Evolutionary conservation across 2,329 filamentous ascomycete genomes (phyloP), one percentile per base, ranked within the genome.

Genomic region (Aulographum hederae): DNA sequence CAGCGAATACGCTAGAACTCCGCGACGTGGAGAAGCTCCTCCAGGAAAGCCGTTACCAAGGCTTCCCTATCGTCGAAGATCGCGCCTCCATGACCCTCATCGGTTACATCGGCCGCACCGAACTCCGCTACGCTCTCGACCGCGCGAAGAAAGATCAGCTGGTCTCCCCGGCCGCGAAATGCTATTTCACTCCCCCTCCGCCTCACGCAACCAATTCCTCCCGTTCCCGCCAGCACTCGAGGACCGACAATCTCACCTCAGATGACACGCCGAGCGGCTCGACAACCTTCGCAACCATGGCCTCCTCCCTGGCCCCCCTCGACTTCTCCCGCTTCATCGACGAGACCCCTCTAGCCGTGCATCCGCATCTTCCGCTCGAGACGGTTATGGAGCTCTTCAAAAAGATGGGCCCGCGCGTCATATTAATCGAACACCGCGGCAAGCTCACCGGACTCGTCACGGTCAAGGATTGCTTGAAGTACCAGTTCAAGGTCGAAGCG

Each of bases 341-440:
- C 49, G 67, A 75, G 6, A 92, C 85, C 0, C 89, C 89, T 0
- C 70, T 98, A 2, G 79, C 84, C 0, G 85, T 85, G 1, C 89
- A 98, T 47, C 89, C 89, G 1, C 73, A 82, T 2, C 69, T 95
- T 1, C 79, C 86, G 0, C 70, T 98, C 0, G 89, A 98, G 55
- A 98, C 89, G 0, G 86, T 92, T 19, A 94, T 98, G 84, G 89
- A 98, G 48, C 65, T 98, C 8, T 98, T 98, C 62, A 86, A 86
- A 52, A 98, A 95, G 58, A 91, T 98, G 50, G 89, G 89, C 0
- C 89, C 86, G 0, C 71, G 89, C 2, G 84, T 94, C 4, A 86
- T 98, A 31, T 65, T 98, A 3, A 77, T 94, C 25, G 89, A 98
- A 52, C 78, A 93, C 48, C 78, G 80, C 36, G 89, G 89, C 11